phyloP scores from a whole-genome alignment of 1,284 basidiomycete species.

The Trametes versicolor region DNA sequence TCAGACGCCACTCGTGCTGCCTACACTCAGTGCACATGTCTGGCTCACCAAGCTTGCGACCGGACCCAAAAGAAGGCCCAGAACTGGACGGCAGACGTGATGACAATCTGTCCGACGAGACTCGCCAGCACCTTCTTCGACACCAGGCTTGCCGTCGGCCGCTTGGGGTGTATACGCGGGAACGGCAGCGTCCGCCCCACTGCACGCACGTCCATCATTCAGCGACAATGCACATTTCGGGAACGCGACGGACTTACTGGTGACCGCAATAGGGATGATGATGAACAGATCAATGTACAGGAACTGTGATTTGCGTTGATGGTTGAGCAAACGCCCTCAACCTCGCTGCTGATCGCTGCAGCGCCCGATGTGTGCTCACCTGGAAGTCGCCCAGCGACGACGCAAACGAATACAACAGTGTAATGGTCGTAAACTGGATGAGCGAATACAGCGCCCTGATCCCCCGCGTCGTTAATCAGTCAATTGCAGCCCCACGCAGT shows the following conservation, averaged over 20 bases:
- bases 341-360: conserved; percentile 2
- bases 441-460: conserved; percentile 89
- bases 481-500: background rate
- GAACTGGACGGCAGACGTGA: conserved; percentile 87
- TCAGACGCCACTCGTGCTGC: conserved; percentile 12
- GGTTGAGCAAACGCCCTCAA: conserved; percentile 7
- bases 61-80: conserved; percentile 94
- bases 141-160: conserved; percentile 96
- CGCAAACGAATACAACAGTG: conserved; percentile 95
- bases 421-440: conserved; percentile 91
- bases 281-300: conserved; percentile 98
- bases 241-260: conserved; percentile 69
- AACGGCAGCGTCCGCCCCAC: conserved; percentile 96
- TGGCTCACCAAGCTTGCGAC: conserved; percentile 79
- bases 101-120: conserved; percentile 92
- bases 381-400: conserved; percentile 97
- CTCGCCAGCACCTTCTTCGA: conserved; percentile 96
- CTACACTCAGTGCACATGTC: background rate
- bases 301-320: conserved; percentile 64
- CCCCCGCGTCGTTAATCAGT: conserved; percentile 15
- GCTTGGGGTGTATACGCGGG: conserved; percentile 86
- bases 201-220: conserved; percentile 44
- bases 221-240: conserved; percentile 20
- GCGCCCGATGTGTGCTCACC: conserved; percentile 50
- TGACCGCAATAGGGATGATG: conserved; percentile 95